Evolutionary conservation across 345 rosid species (phyloP), one percentile per base, ranked within the genome.

Genomic region (Gossypium arboreum): DNA sequence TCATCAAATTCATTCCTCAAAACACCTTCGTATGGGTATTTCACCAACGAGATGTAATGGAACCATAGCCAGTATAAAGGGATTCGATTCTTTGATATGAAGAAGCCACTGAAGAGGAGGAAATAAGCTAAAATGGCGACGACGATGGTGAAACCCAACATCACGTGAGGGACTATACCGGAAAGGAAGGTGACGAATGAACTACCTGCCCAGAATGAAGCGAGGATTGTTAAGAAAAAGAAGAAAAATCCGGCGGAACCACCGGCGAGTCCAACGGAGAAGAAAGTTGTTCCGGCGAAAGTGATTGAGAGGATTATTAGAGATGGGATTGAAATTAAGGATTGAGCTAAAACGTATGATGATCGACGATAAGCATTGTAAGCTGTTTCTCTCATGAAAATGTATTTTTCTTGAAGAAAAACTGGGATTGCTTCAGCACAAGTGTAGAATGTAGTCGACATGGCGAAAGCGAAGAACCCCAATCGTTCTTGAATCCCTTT

Each of bases 371-470:
- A 94, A 7, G 98, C 98, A 73, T 95, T 95, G 83, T 93, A 87
- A 25, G 97, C 97, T 0, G 98, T 94, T 83, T 94, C 98, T 66
- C 98, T 82, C 94, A 94, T 89, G 92, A 92, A 94, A 66, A 94
- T 92, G 86, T 93, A 91, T 9, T 97, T 83, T 72, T 95, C 99
- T 76, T 91, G 97, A 50, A 95, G 89, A 78, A 95, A 95, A 3
- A 88, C 94, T 0, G 98, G 99, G 73, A 91, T 87, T 13, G 98
- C 95, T 80, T 93, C 98, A 11, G 97, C 97, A 51, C 98, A 95
- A 13, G 96, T 93, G 89, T 93, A 95, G 94, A 91, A 93, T 3
- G 92, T 91, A 22, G 98, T 90, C 5, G 96, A 88, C 98, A 95
- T 93, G 22, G 99, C 98, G 62, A 95, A 91, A 17, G 99, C 98